A percentile compares a stretch with the other conserved stretches of the same genome.
These are phyloP conservation scores for Linum trigynum DNA, from an alignment of 345 rosid species.

Conservation along the genomic window DNA sequence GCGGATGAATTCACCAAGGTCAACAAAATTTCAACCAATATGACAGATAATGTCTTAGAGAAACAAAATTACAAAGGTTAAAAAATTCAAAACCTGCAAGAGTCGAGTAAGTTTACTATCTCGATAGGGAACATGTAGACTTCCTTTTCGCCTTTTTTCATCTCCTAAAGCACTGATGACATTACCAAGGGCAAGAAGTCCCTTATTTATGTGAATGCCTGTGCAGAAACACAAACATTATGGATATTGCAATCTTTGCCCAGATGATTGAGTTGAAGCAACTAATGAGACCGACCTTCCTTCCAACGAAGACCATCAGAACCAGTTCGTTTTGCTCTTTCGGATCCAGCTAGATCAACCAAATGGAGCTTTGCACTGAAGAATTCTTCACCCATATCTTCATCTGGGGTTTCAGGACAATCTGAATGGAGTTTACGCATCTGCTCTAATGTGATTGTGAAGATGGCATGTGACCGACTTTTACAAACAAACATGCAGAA, in stretches of 20 bases:
- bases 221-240: not conserved
- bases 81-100: constrained; percentile 48
- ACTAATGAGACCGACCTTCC: constrained; percentile 50
- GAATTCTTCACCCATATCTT: constrained; percentile 64
- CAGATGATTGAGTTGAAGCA: too few relatives aligned
- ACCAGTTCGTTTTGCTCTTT: constrained; percentile 92
- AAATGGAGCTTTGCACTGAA: constrained; percentile 83
- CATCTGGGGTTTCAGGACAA: constrained; percentile 19
- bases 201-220: constrained; percentile 96
- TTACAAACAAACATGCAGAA: not conserved
- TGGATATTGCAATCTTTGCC: too few relatives aligned
- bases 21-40: too few relatives aligned
- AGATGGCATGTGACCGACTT: constrained; percentile 96
- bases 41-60: too few relatives aligned
- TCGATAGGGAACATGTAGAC: constrained; percentile 95
- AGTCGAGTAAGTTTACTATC: constrained; percentile 98
- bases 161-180: constrained; percentile 96
- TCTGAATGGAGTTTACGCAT: constrained; percentile 36
- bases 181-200: constrained; percentile 86
- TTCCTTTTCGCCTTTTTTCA: constrained; percentile 87
- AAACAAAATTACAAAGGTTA: not conserved
- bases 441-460: constrained; percentile 88
- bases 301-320: constrained; percentile 92
- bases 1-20: too few relatives aligned
- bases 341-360: constrained; percentile 95